Evolutionary conservation across 2,329 filamentous ascomycete species (phyloP), one percentile per base, ranked within the genome.

Genomic region (Colletotrichum lupini): DNA sequence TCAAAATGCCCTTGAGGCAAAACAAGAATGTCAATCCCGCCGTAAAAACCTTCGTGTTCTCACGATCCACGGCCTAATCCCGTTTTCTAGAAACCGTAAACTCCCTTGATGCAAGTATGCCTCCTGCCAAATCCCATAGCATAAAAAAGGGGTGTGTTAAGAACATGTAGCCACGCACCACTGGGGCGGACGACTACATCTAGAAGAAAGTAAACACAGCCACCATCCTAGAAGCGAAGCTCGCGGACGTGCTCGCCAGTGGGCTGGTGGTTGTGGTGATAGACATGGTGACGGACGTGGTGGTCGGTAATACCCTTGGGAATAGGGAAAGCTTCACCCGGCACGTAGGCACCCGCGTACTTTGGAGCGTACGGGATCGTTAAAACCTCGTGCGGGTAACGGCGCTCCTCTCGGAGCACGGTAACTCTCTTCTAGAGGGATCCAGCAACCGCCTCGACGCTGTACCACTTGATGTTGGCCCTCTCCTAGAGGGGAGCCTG

Each of bases 401-500:
- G 37, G 16, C 37, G 16, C 37, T 2, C 37, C 37, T 19, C 37
- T 19, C 19, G 6, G 19, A 3, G 19, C 19, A 22, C 19, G 3
- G 19, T 9, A 49, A 19, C 42, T 22, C 42, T 49, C 42, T 49
- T 49, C 42, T 49, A 49, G 3, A 49, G 42, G 42, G 42, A 22
- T 49, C 42, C 19, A 49, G 42, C 19, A n/a, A 49, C 42, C 42
- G 42, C 19, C 42, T 49, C 42, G 19, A 49, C 42, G 5, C 42
- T 22, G 42, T n/a, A 49, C 19, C 19, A 49, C 19, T 49, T 22
- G 42, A 22, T 9, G 7, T 49, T n/a, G 14, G 26, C 11, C n/a
- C 63, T 72, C 57, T 37, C 65, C 69, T 63, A 72, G 24, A 72
- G 65, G 28, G 65, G 65, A 28, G 62, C 68, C 63, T 58, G 67